Evolutionary conservation across 2,329 filamentous ascomycete genomes (phyloP), one percentile per base, ranked within the genome.

Genomic region (Leptodontidium sp.): DNA sequence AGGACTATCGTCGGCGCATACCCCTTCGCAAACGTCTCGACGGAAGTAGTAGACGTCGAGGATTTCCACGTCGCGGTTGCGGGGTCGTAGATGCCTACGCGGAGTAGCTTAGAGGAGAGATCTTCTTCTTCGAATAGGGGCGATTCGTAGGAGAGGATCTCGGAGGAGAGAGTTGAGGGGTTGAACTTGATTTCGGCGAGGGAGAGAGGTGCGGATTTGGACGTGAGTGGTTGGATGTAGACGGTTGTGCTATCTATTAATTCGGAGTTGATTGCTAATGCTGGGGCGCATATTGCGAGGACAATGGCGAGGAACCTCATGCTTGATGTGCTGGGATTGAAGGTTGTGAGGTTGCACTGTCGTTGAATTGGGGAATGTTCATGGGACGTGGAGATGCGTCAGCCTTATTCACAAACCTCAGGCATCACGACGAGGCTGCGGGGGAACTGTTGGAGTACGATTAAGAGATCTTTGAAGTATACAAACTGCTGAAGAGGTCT

Each of bases 121-220:
- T 82, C 80, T 24, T 82, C 80, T 9, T 87, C 76, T 57, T 87
- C 84, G 50, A 88, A 53, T 12, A 64, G 35, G 2, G 65, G 88
- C 1, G 84, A 82, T 70, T 89, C 86, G 80, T 87, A 91, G 38
- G 83, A 82, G 57, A 82, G 71, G 40, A 90, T 77, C 43, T 83
- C 81, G 45, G 85, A 80, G n/a, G 79, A 50, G 79, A 78, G 49
- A 2, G 81, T 77, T n/a, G 79, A 78, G 35, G 81, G 76, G 76
- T 88, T 84, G 82, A 87, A 90, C 68, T 82, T 79, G 68, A 90
- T 79, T 71, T 87, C 84, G 72, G 87, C 88, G 67, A 91, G 85
- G n/a, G 80, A 79, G 57, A 75, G 77, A 65, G 79, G 89, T 80
- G 71, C 40, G 5, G 71, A 69, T 14, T 71, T 47, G 9, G 69